Evolutionary conservation across 73 alveolate genomes (phyloP), one percentile per base, ranked within the genome.

Genomic region (Strombidium stylifer): DNA sequence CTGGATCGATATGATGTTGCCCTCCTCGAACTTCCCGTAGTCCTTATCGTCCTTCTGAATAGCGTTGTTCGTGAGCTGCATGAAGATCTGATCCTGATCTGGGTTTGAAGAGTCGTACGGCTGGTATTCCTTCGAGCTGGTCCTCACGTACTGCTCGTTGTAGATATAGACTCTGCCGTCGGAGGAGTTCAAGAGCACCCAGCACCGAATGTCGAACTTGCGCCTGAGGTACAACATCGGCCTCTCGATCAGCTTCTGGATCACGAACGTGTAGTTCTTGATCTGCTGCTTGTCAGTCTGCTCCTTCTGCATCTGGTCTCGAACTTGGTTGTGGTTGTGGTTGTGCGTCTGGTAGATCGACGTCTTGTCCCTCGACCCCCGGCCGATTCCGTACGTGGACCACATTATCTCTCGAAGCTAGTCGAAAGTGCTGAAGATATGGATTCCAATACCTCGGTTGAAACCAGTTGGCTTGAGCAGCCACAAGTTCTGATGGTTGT

Each of bases 41-140:
- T 93, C 71, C 26, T 69, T 44, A 39, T 90, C 83, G 60, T 60
- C 46, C 61, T 90, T 86, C 72, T 93, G 82, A 25, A 93, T 82
- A 12, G 97, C 94, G 84, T 93, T 90, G 69, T 93, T 93, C 44
- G 98, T 93, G 36, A 93, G 69, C 47, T 93, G 98, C 12, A 93
- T 77, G 71, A 74, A 90, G 44, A 65, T 69, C 52, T 91, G 84
- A 18, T 79, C 77, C 26, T 68, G 14, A 40, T 72, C 68, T 25
- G 58, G 55, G 39, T 87, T 56, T 23, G 57, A 37, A 7, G 68
- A 62, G 36, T 89, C 75, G 34, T 76, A 90, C n/a, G n/a, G n/a
- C n/a, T n/a, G n/a, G n/a, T n/a, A n/a, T 50, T 78, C 67, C 40
- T 47, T 75, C 74, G 85, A 55, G 32, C 96, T 75, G 23, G 93